Percentiles rank a stretch among this genome's conserved stretches.
Conservation (phyloP, 306 rosid species). For the Malus orientalis region DNA sequence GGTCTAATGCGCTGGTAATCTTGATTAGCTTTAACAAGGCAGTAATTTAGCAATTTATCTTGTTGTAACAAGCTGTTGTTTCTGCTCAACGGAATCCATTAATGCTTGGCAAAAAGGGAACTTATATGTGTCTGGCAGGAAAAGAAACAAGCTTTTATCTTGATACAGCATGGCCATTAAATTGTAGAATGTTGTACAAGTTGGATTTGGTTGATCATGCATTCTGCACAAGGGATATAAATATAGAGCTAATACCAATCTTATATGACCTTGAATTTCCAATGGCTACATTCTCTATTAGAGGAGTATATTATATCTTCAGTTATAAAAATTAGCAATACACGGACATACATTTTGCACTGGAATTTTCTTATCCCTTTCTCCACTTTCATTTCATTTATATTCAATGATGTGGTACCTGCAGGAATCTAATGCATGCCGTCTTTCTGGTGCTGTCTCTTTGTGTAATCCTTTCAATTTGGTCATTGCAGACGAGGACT, state of each 20-base stretch:
- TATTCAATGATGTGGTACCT: conserved; percentile 18
- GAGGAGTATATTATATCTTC: neutral
- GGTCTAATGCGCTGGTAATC: neutral
- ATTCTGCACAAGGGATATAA: neutral
- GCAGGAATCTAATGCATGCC: conserved; percentile 61
- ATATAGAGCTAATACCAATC: neutral
- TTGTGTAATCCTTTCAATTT: conserved; percentile 93
- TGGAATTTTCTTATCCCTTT: neutral
- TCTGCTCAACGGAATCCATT: neutral
- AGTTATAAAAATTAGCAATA: neutral
- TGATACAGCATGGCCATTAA: neutral
- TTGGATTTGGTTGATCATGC: neutral
- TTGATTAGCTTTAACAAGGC: neutral
- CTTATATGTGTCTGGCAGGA: neutral
- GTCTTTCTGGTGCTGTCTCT: conserved; percentile 91
- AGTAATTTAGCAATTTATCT: neutral
- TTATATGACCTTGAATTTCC: too few relatives aligned
- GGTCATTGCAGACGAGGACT: conserved; percentile 80
- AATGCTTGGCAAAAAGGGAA: neutral
- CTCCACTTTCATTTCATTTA: conserved; percentile 9
- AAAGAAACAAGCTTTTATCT: neutral
- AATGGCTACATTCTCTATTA: too few relatives aligned
- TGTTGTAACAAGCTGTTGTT: neutral
- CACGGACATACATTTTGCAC: neutral
- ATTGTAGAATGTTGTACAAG: neutral